These are phyloP conservation scores for Astrephomene gubernaculifera DNA, from an alignment of 139 green algal species.

Conservation along the genomic window DNA sequence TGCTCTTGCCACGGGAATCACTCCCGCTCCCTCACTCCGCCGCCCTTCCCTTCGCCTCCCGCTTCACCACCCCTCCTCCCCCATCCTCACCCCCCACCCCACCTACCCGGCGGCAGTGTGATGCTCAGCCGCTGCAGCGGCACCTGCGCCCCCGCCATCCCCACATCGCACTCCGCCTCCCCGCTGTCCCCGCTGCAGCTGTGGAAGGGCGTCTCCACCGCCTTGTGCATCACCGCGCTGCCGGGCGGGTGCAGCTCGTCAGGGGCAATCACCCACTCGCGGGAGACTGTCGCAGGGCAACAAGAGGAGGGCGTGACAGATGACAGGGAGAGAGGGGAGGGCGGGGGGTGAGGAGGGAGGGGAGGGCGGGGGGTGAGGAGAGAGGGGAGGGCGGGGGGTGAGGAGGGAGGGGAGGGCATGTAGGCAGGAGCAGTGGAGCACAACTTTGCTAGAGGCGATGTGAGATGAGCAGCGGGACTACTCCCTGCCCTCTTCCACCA, in stretches of 20 bases:
- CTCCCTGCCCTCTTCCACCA: too few species aligned
- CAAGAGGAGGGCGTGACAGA: too few species aligned
- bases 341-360: too few species aligned
- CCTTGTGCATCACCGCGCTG: slow-evolving; percentile 52
- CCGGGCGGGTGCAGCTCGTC: slow-evolving; percentile 56
- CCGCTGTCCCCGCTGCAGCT: slow-evolving; percentile 57
- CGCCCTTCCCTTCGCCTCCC: too few species aligned
- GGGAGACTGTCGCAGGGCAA: slow-evolving; percentile 44
- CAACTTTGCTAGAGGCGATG: too few species aligned
- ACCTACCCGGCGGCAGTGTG: slow-evolving; percentile 63
- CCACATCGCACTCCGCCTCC: slow-evolving; percentile 66
- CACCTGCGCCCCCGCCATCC: slow-evolving; percentile 65
- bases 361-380: too few species aligned
- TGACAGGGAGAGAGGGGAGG: too few species aligned
- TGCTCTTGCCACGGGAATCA: too few species aligned
- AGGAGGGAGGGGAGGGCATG: background rate
- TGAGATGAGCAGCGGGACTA: too few species aligned
- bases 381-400: background rate
- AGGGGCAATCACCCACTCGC: slow-evolving; percentile 64
- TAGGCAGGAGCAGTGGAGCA: too few species aligned
- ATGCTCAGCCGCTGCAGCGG: slow-evolving; percentile 82
- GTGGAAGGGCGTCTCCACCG: slow-evolving; percentile 73
- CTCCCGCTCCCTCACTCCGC: too few species aligned
- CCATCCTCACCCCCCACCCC: background rate
- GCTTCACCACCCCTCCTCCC: too few species aligned